Evolutionary conservation across 768 basidiomycete species (phyloP).

Genomic region (Mycena venus): DNA sequence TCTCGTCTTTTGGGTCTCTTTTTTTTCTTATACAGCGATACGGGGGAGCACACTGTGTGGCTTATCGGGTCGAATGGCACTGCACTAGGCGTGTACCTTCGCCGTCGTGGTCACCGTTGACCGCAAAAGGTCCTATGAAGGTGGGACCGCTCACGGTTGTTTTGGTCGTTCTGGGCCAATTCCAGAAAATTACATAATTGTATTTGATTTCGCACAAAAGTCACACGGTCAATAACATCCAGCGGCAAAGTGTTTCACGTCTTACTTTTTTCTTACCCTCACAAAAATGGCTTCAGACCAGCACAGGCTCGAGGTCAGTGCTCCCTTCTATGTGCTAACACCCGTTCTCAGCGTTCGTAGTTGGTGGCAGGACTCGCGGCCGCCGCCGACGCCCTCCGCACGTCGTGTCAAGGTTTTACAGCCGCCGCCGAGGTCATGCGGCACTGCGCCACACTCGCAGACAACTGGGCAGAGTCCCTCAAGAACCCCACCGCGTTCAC

Average conservation of each 20-base stretch:
- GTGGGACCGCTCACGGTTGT: background rate
- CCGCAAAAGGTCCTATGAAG: background rate
- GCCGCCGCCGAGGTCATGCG: constrained; percentile 75
- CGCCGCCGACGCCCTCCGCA: constrained; percentile 75
- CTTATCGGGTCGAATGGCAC: background rate
- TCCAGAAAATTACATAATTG: background rate
- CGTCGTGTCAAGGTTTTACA: constrained; percentile 54
- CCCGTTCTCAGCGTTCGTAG: constrained; percentile 15
- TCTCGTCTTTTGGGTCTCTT: constrained; percentile 39
- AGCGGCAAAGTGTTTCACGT: background rate
- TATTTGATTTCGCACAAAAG: background rate
- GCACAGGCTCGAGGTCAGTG: constrained; percentile 12
- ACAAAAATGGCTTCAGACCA: constrained; percentile 17
- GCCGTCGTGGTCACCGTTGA: constrained; percentile 6
- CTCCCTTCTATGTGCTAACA: background rate
- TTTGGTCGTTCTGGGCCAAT: background rate
- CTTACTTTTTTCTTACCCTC: background rate
- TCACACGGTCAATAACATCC: background rate
- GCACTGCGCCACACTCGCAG: constrained; percentile 70
- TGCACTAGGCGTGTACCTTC: background rate
- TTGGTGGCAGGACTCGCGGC: constrained; percentile 57
- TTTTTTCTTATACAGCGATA: constrained; percentile 47
- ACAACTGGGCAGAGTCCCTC: constrained; percentile 68
- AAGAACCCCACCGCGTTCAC: constrained; percentile 46
- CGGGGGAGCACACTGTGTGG: constrained; percentile 29